Conservation (phyloP, 2,329 filamentous ascomycete genomes). For the Cryphonectria radicalis region DNA sequence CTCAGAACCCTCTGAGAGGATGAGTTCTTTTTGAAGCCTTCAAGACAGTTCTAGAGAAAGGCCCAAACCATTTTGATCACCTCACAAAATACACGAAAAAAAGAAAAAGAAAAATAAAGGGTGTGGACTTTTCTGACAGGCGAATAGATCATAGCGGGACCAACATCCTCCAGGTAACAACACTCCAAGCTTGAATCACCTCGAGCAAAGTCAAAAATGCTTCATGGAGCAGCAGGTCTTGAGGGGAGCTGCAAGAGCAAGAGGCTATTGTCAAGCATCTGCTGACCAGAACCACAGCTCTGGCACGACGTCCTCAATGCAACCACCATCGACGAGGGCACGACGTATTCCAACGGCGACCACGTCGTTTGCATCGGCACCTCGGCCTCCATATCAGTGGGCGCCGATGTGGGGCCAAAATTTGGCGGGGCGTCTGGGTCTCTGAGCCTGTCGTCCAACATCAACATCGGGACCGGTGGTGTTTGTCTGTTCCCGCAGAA, state of each 20-base stretch:
- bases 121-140: not conserved
- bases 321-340: not conserved
- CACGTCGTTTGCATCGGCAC: conserved; percentile 10
- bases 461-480: not conserved
- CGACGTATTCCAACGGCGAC: conserved; percentile 8
- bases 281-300: not conserved
- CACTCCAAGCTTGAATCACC: no score
- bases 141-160: not conserved
- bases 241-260: not conserved
- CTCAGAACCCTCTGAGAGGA: no score
- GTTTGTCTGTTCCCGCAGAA: conserved; percentile 1
- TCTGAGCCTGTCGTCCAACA: not conserved
- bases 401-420: not conserved
- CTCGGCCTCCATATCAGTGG: conserved; percentile 1
- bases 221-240: not conserved
- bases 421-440: not conserved
- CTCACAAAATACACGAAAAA: no score
- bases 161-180: not conserved
- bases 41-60: not conserved
- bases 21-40: no score
- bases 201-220: not conserved
- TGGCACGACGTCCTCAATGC: conserved; percentile 9
- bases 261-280: not conserved
- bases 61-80: not conserved
- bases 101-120: no score